A percentile compares a stretch with the other conserved stretches of the same genome.
Conservation (phyloP, 1,284 basidiomycete species). For the Ustilago esculenta region DNA sequence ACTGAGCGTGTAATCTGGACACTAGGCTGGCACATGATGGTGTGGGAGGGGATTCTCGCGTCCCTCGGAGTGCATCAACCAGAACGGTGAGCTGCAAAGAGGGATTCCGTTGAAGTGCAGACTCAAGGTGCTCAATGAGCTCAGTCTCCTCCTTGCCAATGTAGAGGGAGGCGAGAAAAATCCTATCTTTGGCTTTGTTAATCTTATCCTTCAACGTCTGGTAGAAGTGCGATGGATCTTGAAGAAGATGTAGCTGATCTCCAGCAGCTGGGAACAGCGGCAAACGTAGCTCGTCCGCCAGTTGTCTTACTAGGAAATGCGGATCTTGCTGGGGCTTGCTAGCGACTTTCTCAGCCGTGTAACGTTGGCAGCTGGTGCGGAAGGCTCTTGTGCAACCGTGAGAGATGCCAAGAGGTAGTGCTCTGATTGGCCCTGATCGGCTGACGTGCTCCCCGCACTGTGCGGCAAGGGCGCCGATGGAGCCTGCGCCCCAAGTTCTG, state of each 20-base stretch:
- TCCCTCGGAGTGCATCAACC: conserved; percentile 90
- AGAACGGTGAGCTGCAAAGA: conserved; percentile 78
- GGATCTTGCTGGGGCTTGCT: neutral
- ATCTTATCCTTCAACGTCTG: conserved; percentile 38
- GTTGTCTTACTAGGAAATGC: conserved; percentile 21
- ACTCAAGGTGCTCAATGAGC: conserved; percentile 40
- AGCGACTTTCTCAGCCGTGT: neutral
- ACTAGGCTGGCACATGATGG: conserved; percentile 69
- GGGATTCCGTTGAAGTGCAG: conserved; percentile 69
- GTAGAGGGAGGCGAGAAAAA: conserved; percentile 60
- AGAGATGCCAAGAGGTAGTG: no score
- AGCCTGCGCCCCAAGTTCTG: neutral
- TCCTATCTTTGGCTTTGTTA: conserved; percentile 38
- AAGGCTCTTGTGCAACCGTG: no score
- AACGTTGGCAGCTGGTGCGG: no score
- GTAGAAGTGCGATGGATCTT: conserved; percentile 44
- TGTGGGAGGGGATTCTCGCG: conserved; percentile 75
- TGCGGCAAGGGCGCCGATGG: neutral
- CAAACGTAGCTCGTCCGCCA: conserved; percentile 22
- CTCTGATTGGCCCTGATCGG: no score
- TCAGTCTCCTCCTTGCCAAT: conserved; percentile 60
- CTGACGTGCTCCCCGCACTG: no score
- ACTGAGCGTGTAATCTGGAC: conserved; percentile 65
- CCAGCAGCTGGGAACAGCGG: conserved; percentile 41
- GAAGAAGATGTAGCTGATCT: conserved; percentile 35